phyloP scores from a whole-genome alignment of 116 monocot genomes.

The Posidonia oceanica region DNA sequence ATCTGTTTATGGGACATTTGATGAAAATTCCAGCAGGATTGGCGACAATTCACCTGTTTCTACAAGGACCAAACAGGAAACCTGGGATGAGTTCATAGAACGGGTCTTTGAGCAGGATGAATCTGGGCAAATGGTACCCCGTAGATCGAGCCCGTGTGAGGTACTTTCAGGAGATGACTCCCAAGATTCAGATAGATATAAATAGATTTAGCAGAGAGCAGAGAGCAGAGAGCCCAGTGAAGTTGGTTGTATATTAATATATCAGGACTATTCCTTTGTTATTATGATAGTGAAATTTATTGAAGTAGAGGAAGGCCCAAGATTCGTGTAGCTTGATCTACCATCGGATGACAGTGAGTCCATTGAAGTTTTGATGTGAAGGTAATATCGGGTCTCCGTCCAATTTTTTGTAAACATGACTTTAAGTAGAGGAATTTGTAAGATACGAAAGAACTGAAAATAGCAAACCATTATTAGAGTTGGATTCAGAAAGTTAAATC shows the following conservation, averaged over 20 bases:
- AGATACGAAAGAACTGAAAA: no score
- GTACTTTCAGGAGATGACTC: conserved; percentile 23
- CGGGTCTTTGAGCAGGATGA: conserved; percentile 64
- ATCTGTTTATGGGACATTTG: conserved; percentile 70
- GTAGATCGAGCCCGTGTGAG: conserved; percentile 7
- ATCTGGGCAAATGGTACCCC: conserved; percentile 36
- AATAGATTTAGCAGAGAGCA: neutral
- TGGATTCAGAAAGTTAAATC: no score
- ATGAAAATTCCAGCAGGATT: conserved; percentile 15
- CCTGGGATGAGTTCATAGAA: conserved; percentile 64
- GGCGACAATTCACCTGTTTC: conserved; percentile 15
- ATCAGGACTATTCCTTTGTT: neutral
- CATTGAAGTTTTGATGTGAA: no score
- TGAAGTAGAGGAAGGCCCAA: no score
- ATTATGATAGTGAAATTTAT: no score
- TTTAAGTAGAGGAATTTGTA: no score
- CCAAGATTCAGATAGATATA: neutral
- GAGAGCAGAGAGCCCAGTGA: neutral
- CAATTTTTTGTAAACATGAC: no score
- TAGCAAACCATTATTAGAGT: no score
- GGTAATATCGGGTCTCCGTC: no score
- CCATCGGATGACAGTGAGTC: no score
- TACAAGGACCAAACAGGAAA: conserved; percentile 25
- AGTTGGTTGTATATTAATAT: neutral
- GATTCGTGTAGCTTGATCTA: no score